Base-by-base conservation (phyloP, 495 filamentous ascomycete genomes). In the Aspergillus bridgeri region DNA sequence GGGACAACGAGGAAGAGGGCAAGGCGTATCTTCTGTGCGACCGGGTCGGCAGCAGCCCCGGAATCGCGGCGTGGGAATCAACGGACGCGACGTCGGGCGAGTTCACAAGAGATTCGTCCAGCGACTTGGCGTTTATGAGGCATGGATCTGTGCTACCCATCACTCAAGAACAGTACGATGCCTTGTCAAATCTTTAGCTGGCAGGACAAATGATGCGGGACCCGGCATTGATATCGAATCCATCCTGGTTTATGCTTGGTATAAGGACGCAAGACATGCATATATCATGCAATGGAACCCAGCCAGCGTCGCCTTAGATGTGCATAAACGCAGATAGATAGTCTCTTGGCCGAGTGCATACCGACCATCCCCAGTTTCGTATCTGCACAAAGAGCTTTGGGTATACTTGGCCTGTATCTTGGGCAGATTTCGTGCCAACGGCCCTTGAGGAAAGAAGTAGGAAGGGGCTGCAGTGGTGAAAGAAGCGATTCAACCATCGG, bases 71-170 rank as follows among this genome's bases (percentile, higher is more conserved):
- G 7, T 63, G 60, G 60, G 53, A 44, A 21, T 54, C 53, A 17
- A 54, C 43, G 0, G 60, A 59, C 48, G 42, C 51, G 15, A 42
- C 22, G 17, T 53, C 42, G 5, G 60, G 60, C 5, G 42, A 42
- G 19, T 63, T 58, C 33, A 22, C 49, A 0, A 25, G n/a, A 44
- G 44, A 53, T 27, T 42, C 57, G n/a, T 45, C 25, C 4, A 38
- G 53, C 49, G 56, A 63, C 48, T 42, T 63, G 57, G 57, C 57
- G 6, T 63, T 56, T 19, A 59, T 63, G 60, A 21, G 60, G 9
- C 60, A 63, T 46, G 20, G 50, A 29, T 63, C 60, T 11, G 53
- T 63, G 11, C 33, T 59, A 2, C 1, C 60, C 6, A 50, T 63
- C 15, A 59, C 53, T 0, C 53, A 57, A 44, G 48, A 56, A 29